A percentile compares a stretch with the other conserved stretches of the same genome.
Conservation (phyloP, 345 rosid genomes). For the Dipteronia dyeriana region DNA sequence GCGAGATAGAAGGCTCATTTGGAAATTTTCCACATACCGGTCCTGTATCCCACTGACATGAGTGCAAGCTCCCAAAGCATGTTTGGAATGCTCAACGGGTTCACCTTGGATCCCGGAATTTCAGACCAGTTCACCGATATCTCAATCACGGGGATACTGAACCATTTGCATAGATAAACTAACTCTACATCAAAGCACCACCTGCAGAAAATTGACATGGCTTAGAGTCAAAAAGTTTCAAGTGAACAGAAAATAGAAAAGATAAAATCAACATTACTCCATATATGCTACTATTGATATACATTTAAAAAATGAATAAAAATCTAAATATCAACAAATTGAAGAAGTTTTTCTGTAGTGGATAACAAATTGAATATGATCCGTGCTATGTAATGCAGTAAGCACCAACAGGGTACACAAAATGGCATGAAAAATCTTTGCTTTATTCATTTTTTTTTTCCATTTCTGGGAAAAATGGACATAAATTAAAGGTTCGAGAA, state of each 20-base stretch:
- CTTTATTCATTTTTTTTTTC: background rate
- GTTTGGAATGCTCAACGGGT: constrained; percentile 82
- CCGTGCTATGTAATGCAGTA: background rate
- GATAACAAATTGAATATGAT: background rate
- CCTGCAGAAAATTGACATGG: constrained; percentile 43
- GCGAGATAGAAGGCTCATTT: constrained; percentile 25
- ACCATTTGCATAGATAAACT: constrained; percentile 86
- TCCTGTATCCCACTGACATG: constrained; percentile 88
- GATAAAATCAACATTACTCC: background rate
- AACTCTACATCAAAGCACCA: constrained; percentile 99
- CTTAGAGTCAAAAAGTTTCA: background rate
- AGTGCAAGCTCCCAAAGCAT: constrained; percentile 98
- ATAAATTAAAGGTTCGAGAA: background rate
- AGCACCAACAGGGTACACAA: background rate
- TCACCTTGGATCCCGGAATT: constrained; percentile 97
- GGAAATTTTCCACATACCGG: constrained; percentile 70
- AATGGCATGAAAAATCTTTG: background rate
- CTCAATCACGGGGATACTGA: constrained; percentile 70
- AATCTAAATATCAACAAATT: background rate
- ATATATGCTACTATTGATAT: background rate
- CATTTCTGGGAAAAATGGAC: background rate
- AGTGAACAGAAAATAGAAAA: background rate
- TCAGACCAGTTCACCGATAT: constrained; percentile 94
- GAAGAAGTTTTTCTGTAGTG: background rate
- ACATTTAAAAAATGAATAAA: background rate